phyloP scores from a whole-genome alignment of 495 filamentous ascomycete genomes.

The Penicillium manginii region DNA sequence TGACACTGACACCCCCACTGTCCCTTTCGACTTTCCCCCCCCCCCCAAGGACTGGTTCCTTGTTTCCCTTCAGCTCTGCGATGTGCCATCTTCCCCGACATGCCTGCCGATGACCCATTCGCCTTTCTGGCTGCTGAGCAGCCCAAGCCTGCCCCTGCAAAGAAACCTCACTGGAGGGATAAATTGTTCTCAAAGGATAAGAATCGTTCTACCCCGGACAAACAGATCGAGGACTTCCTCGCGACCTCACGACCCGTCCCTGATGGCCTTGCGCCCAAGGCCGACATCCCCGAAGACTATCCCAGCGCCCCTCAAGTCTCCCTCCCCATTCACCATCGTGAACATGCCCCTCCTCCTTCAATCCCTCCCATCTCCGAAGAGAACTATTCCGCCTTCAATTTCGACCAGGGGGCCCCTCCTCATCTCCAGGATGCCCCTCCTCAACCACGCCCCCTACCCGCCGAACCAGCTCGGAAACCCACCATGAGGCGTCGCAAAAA shows the following conservation, averaged over 20 bases:
- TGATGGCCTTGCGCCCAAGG: slow-evolving; percentile 15
- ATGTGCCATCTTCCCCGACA: slow-evolving; percentile 18
- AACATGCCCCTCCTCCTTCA: slow-evolving; percentile 25
- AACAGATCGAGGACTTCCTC: slow-evolving; percentile 52
- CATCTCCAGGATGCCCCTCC: background rate
- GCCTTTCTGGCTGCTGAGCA: slow-evolving; percentile 41
- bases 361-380: slow-evolving; percentile 17
- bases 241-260: slow-evolving; percentile 29
- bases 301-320: slow-evolving; percentile 5
- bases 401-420: slow-evolving; percentile 5
- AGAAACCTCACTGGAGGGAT: slow-evolving; percentile 50
- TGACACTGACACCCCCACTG: background rate
- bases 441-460: background rate
- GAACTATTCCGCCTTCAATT: slow-evolving; percentile 24
- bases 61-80: slow-evolving; percentile 2
- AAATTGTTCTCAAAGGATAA: slow-evolving; percentile 55
- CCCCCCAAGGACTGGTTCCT: slow-evolving; percentile 3
- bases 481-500: slow-evolving; percentile 43
- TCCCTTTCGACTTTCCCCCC: background rate
- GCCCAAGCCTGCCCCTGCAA: slow-evolving; percentile 34
- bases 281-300: slow-evolving; percentile 21
- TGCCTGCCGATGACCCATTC: slow-evolving; percentile 49
- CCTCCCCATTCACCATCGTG: slow-evolving; percentile 14
- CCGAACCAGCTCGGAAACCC: slow-evolving; percentile 12
- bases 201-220: slow-evolving; percentile 35